These are phyloP conservation scores for Astraeus odoratus DNA, from an alignment of 768 basidiomycete species.

Conservation along the genomic window DNA sequence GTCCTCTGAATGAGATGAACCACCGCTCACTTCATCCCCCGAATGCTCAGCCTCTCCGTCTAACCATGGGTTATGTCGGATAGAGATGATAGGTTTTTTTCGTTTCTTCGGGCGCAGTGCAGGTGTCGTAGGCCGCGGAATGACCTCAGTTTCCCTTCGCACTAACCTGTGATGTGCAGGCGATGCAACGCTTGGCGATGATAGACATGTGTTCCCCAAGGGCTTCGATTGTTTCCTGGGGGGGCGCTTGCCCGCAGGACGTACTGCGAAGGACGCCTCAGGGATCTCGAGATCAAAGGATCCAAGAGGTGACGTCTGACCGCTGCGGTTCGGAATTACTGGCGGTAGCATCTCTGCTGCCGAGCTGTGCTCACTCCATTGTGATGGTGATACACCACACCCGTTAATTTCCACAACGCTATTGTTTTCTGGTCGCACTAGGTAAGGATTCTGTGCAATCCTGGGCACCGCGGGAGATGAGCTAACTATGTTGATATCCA, in stretches of 20 bases:
- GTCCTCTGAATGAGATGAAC: conserved; percentile 49
- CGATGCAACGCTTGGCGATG: conserved; percentile 23
- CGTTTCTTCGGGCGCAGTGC: conserved; percentile 15
- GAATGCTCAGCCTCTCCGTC: conserved; percentile 74
- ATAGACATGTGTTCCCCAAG: conserved; percentile 14
- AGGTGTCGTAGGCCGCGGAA: conserved; percentile 14
- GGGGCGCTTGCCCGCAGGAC: conserved; percentile 28
- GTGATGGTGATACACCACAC: conserved; percentile 12
- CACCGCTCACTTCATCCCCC: conserved; percentile 69
- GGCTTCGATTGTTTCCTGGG: conserved; percentile 19
- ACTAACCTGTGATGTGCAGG: conserved; percentile 25
- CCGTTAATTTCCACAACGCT: conserved; percentile 13
- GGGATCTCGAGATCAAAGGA: conserved; percentile 26
- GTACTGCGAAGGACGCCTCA: conserved; percentile 39
- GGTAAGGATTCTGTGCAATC: conserved; percentile 4
- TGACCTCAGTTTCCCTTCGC: conserved; percentile 23
- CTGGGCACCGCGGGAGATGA: conserved; percentile 37
- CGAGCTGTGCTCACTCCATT: conserved; percentile 5
- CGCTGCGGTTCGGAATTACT: conserved; percentile 23
- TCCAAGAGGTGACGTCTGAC: conserved; percentile 13
- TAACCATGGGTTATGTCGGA: conserved; percentile 39
- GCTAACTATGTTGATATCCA: conserved; percentile 42
- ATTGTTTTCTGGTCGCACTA: conserved; percentile 11
- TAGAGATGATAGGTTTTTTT: conserved; percentile 26
- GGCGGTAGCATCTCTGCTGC: conserved; percentile 29